Evolutionary conservation across 345 rosid genomes (phyloP).

Genomic region (Gossypioides kirkii): DNA sequence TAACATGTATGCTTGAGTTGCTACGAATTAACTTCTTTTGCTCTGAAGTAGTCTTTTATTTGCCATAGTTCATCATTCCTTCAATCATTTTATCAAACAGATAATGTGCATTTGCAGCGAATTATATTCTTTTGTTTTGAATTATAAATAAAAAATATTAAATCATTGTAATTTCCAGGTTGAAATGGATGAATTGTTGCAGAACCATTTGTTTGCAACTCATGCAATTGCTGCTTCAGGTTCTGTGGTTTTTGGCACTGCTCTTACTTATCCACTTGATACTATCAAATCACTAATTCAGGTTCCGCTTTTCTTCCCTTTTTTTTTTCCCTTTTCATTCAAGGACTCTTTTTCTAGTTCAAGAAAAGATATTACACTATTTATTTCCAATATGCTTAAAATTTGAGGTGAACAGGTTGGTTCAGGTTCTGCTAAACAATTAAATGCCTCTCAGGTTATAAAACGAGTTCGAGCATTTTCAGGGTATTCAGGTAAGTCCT

Average conservation of each 20-base stretch:
- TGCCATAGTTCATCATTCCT: background rate
- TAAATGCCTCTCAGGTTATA: conserved; percentile 45
- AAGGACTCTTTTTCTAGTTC: background rate
- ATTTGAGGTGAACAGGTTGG: conserved; percentile 55
- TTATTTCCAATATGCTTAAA: background rate
- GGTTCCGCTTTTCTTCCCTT: conserved; percentile 32
- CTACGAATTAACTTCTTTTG: background rate
- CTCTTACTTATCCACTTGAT: conserved; percentile 76
- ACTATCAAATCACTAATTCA: conserved; percentile 75
- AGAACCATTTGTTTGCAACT: conserved; percentile 64
- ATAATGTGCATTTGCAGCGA: background rate
- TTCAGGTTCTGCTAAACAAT: conserved; percentile 55
- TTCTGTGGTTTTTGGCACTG: conserved; percentile 65
- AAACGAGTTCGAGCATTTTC: conserved; percentile 54
- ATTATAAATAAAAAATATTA: background rate
- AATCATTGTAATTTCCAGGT: background rate
- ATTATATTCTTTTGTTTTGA: background rate
- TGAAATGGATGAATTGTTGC: conserved; percentile 40
- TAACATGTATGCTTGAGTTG: background rate
- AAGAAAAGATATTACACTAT: background rate
- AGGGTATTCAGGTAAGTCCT: conserved; percentile 46
- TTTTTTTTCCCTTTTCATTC: background rate
- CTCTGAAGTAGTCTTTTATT: background rate
- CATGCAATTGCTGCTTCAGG: conserved; percentile 76
- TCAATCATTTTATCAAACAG: conserved; percentile 3